phyloP scores from a whole-genome alignment of 805 yeast species.

The Ogataea corticis region DNA sequence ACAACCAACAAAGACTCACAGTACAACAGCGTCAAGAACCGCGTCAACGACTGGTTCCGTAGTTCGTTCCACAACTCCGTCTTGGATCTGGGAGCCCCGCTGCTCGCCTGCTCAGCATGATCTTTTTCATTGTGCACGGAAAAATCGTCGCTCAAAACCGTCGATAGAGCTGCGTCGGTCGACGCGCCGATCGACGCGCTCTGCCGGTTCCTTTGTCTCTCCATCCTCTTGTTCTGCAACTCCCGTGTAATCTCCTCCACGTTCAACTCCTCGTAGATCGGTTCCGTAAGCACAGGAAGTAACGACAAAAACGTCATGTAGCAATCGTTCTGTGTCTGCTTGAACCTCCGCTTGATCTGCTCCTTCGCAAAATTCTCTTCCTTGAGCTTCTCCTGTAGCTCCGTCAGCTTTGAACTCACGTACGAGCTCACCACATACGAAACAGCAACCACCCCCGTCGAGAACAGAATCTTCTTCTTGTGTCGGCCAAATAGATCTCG shows the following conservation, averaged over 20 bases:
- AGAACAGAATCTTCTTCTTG: conserved; percentile 42
- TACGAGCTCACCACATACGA: conserved; percentile 45
- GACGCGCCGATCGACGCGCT: conserved; percentile 3
- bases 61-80: conserved; percentile 82
- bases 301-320: conserved; percentile 79
- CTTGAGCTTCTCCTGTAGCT: conserved; percentile 50
- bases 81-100: conserved; percentile 41
- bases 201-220: conserved; percentile 18
- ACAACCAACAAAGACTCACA: conserved; percentile 68
- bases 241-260: conserved; percentile 75
- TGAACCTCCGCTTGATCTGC: conserved; percentile 76
- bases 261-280: conserved; percentile 59
- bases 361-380: conserved; percentile 63
- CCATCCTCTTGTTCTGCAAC: conserved; percentile 59
- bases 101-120: conserved; percentile 26
- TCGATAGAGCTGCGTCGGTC: conserved; percentile 25
- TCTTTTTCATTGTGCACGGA: conserved; percentile 32
- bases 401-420: conserved; percentile 45
- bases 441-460: conserved; percentile 46
- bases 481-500: conserved; percentile 44
- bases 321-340: conserved; percentile 91
- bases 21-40: conserved; percentile 71
- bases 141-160: conserved; percentile 41
- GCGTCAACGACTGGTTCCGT: conserved; percentile 70
- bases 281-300: conserved; percentile 71